Evolutionary conservation across 768 basidiomycete species (phyloP), one percentile per base, ranked within the genome.

Genomic region (Suillus subluteus): DNA sequence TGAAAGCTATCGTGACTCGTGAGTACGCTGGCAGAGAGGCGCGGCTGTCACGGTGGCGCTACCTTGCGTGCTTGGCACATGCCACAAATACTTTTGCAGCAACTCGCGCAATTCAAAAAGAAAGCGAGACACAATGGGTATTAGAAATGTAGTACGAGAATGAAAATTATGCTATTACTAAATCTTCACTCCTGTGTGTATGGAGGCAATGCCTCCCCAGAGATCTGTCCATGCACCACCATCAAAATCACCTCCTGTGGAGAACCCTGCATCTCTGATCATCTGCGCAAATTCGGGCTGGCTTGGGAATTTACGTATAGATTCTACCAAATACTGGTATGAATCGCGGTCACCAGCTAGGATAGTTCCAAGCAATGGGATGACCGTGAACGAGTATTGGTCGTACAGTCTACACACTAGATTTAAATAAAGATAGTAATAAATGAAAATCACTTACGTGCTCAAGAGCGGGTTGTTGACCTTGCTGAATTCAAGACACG

Each of bases 251-350:
- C 82, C 83, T 32, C 90, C 91, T 1, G 88, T 91, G 41, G 83
- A 74, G 79, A 97, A 96, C 0, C 95, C 95, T 6, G 92, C 94
- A 26, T 94, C 89, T 68, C 84, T 78, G 72, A 97, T 93, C 96
- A 99, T 91, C 70, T 87, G 79, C 7, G 96, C 90, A 79, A 99
- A 99, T 65, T 92, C 90, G 9, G 86, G 81, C 76, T 98, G 96
- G 13, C 87, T 83, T 35, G 96, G 96, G 82, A 99, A 99, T 71
- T 87, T 88, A 50, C 95, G 91, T 72, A 99, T 99, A 13, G 96
- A 98, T 78, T 99, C 98, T 52, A 99, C 95, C 54, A 99, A 86
- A 77, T 99, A 99, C 76, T 98, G 96, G 78, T 99, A 99, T 7
- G 96, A 97, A 26, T 88, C 91, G 26, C 97, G 86, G 79, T 99